A percentile compares a stretch with the other conserved stretches of the same genome.
Conservation (phyloP, 768 basidiomycete species). For the Rhodotorula babjevae region DNA sequence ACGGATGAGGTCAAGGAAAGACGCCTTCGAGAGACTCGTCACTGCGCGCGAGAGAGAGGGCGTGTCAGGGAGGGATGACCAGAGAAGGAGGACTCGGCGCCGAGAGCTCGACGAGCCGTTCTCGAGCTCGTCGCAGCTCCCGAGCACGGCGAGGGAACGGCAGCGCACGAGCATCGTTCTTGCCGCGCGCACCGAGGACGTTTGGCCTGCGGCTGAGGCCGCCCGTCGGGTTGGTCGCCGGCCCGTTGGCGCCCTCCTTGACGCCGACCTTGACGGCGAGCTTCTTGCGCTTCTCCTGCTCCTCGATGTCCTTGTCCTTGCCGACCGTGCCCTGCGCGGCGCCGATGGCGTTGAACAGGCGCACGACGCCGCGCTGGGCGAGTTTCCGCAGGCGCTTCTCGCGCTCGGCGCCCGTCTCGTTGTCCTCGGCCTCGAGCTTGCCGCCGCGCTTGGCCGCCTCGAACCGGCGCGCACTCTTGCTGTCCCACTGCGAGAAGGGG, state of each 20-base stretch:
- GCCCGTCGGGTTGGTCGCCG: background rate
- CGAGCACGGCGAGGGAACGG: too few relatives aligned
- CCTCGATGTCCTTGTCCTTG: slow-evolving; percentile 33
- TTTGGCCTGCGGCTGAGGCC: slow-evolving; percentile 38
- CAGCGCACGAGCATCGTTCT: slow-evolving; percentile 41
- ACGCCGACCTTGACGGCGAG: slow-evolving; percentile 28
- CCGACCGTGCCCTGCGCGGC: slow-evolving; percentile 38
- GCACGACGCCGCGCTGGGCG: slow-evolving; percentile 44
- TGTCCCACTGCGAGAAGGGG: slow-evolving; percentile 41
- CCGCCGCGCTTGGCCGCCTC: slow-evolving; percentile 21
- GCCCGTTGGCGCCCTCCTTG: slow-evolving; percentile 6
- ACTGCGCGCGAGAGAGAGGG: slow-evolving; percentile 20
- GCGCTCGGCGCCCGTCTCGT: slow-evolving; percentile 41
- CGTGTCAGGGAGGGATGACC: too few relatives aligned
- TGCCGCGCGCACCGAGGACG: slow-evolving; percentile 40
- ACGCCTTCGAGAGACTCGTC: slow-evolving; percentile 43
- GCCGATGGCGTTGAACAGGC: slow-evolving; percentile 44
- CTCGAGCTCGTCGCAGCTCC: background rate
- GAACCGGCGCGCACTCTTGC: slow-evolving; percentile 23
- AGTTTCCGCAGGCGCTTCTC: slow-evolving; percentile 43
- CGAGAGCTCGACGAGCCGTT: background rate
- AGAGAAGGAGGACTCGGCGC: background rate
- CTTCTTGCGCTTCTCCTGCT: slow-evolving; percentile 40
- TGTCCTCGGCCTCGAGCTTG: slow-evolving; percentile 5
- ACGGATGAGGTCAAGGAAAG: slow-evolving; percentile 43